Base-by-base conservation (phyloP, 225 moss, liverwort and hornwort genomes). In the Polytrichum commune region DNA sequence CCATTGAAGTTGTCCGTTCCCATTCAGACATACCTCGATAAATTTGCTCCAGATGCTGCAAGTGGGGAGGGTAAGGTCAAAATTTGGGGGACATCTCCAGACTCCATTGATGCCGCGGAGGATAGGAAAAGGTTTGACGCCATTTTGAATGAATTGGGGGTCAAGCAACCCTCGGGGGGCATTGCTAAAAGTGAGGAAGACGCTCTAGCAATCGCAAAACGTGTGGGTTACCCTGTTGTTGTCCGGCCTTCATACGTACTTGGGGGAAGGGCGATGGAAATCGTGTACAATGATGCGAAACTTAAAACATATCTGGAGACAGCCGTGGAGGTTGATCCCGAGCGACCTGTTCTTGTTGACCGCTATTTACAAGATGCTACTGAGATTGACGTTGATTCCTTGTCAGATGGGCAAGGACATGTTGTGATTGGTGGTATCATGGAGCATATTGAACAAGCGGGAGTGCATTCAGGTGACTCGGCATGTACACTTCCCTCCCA, bases 381-480 rank as follows among this genome's bases (percentile, higher is more conserved):
- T 2, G 97, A 98, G 72, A 88, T 98, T 61, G 97, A 98, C 72
- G 91, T 98, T 0, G 97, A 98, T 72, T 98, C 94, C 29, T 81
- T 98, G 74, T 75, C 92, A 10, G 97, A 98, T 79, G 55, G 74
- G 5, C 86, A 90, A 65, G 97, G 97, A 60, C 75, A 64, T 74
- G 97, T 98, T 26, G 97, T 98, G 24, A 93, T 98, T 76, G 97
- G 97, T 5, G 97, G 97, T 7, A 93, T 98, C 24, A 93, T 98
- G 97, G 97, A 98, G 83, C 97, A 98, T 62, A 98, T 98, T 64
- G 97, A 98, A 80, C 97, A 98, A 77, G 97, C 97, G 24, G 97
- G 97, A 66, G 86, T 98, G 66, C 97, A 98, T 77, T 98, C 97
- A 19, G 97, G 97, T 71, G 97, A 98, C 68, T 98, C 97, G 5